phyloP scores from a whole-genome alignment of 163 green algal genomes.

The Scenedesmus sp. region DNA sequence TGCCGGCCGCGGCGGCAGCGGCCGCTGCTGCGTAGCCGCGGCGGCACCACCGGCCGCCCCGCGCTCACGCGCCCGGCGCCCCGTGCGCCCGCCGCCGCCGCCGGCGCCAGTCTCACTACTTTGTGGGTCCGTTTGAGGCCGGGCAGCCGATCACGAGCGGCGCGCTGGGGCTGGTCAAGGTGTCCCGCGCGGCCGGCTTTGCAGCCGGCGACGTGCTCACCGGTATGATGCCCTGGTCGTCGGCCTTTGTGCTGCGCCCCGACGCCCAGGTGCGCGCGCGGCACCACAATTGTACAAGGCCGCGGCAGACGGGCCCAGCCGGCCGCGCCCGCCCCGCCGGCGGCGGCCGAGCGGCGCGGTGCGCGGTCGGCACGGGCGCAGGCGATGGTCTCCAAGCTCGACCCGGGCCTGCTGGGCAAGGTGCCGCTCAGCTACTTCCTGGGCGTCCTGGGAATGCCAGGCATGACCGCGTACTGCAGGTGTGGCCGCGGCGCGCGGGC shows the following conservation, averaged over 20 bases:
- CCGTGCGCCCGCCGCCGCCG: background rate
- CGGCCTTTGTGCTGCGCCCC: conserved; percentile 2
- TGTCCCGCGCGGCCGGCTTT: conserved; percentile 13
- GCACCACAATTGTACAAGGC: background rate
- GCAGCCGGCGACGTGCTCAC: conserved; percentile 29
- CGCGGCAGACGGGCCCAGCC: background rate
- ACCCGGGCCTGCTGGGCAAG: conserved; percentile 29
- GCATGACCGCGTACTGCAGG: conserved; percentile 52
- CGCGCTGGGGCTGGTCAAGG: conserved; percentile 1
- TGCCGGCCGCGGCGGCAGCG: background rate
- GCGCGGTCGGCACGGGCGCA: background rate
- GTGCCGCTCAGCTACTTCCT: conserved; percentile 46
- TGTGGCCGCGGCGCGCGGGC: no score
- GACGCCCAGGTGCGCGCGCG: background rate
- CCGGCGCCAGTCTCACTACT: conserved; percentile 15
- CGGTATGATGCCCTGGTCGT: conserved; percentile 32
- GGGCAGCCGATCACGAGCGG: conserved; percentile 20
- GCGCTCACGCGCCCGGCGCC: background rate
- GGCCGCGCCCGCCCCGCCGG: background rate
- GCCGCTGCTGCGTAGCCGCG: background rate
- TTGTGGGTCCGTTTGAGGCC: conserved; percentile 20
- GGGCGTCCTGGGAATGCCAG: conserved; percentile 39
- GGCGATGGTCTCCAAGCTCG: conserved; percentile 13
- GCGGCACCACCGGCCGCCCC: background rate
- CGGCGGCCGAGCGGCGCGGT: background rate